Base-by-base conservation (phyloP, 306 rosid species). In the Hippophae rhamnoides region DNA sequence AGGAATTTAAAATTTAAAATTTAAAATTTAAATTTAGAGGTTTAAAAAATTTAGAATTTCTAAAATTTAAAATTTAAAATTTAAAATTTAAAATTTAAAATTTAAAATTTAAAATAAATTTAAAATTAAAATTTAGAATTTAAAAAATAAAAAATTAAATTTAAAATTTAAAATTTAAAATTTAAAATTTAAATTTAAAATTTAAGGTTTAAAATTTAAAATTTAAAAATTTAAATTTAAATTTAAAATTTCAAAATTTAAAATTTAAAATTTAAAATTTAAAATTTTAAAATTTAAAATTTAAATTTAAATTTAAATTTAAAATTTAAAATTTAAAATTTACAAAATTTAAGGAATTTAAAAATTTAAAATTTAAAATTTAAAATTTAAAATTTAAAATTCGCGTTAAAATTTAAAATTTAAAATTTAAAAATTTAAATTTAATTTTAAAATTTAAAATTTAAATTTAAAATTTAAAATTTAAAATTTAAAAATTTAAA, bases 91-190 rank as follows among this genome's bases (percentile, higher is more conserved):
- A 45, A 47, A 46, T 49, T 62, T 62, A 31, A 47, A 56, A 47
- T 49, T 62, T 62, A 38, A 56, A 56, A 56, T 49, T 62, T 62
- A 41, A 31, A 31, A 43, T 62, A n/a, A n/a, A n/a, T n/a, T n/a
- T n/a, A n/a, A n/a, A n/a, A n/a, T 62, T 62, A 50, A 56, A 56
- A 56, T 62, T 62, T 62, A 41, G 66, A 56, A 45, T 62, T 49
- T 62, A 50, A 56, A 56, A 47, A 27, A 47, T 47, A 40, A 47
- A 47, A 18, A 38, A 11, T 47, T 5, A 9, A 47, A 26, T 38
- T 62, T 47, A 7, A 27, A 56, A 44, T 49, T 62, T 47, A 40
- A 31, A 47, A 25, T 48, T 62, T 26, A n/a, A 56, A 56, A 25
- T 62, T 62, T 51, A 14, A 43, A 12, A 26, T 50, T 48, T 31